A percentile compares a stretch with the other conserved stretches of the same genome.
phyloP scores from a whole-genome alignment of 1,284 basidiomycete genomes.

The Porodaedalea pini region DNA sequence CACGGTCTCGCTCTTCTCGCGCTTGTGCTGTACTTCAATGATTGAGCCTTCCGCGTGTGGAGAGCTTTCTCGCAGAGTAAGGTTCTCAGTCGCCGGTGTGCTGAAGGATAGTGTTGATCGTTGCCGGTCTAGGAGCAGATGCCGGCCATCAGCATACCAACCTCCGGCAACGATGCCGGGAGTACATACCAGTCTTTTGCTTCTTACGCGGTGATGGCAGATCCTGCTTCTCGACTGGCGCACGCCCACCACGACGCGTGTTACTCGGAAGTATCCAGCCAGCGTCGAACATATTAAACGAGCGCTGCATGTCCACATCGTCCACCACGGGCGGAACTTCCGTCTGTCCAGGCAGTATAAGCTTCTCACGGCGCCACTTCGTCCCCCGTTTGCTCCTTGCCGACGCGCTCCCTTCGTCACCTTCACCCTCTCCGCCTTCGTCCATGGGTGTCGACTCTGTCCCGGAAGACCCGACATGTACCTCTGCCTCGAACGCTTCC shows the following conservation, averaged over 20 bases:
- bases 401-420: conserved; percentile 20
- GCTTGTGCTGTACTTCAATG: conserved; percentile 14
- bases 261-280: conserved; percentile 89
- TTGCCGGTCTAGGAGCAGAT: conserved; percentile 35
- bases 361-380: conserved; percentile 23
- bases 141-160: conserved; percentile 4
- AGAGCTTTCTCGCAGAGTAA: conserved; percentile 31
- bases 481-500: conserved; percentile 44
- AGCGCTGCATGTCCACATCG: conserved; percentile 66
- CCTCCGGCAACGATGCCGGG: neutral
- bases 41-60: neutral
- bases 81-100: conserved; percentile 48
- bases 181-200: conserved; percentile 44
- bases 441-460: conserved; percentile 9
- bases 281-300: conserved; percentile 80
- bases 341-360: conserved; percentile 32
- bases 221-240: conserved; percentile 39
- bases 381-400: conserved; percentile 8
- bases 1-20: conserved; percentile 17
- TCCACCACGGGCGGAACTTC: conserved; percentile 54
- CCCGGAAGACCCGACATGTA: conserved; percentile 25
- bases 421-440: conserved; percentile 7
- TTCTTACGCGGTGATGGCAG: conserved; percentile 49
- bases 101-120: conserved; percentile 49
- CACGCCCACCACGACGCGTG: conserved; percentile 54